Percentiles rank a stretch among this genome's conserved stretches.
Conservation (phyloP, 2,329 filamentous ascomycete species). For the Verticillium dahliae region DNA sequence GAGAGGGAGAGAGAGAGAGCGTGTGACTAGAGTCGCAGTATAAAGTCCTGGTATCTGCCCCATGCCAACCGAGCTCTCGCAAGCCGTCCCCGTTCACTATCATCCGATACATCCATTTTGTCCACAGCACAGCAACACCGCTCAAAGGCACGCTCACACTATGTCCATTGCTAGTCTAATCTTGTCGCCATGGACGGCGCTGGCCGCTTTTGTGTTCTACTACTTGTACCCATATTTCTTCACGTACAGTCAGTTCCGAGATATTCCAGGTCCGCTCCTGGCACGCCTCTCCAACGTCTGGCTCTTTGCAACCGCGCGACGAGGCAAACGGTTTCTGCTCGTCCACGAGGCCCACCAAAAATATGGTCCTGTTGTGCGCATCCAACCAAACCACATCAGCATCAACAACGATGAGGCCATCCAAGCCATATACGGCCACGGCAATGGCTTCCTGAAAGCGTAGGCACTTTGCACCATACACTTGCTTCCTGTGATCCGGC, state of each 20-base stretch:
- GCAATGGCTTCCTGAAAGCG: conserved; percentile 69
- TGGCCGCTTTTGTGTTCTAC: conserved; percentile 3
- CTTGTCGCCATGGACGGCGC: conserved; percentile 9
- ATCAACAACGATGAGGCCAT: conserved; percentile 78
- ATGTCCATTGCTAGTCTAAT: conserved; percentile 8
- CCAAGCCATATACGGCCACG: conserved; percentile 68
- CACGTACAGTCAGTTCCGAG: conserved; percentile 42
- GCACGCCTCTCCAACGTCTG: conserved; percentile 70
- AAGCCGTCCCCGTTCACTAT: not conserved
- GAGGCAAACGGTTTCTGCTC: conserved; percentile 55
- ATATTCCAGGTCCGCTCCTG: conserved; percentile 57
- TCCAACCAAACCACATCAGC: conserved; percentile 79
- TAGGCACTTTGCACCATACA: conserved; percentile 24
- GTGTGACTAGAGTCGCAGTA: no score
- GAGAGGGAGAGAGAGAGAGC: not conserved
- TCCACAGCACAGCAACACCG: not conserved
- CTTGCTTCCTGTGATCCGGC: no score
- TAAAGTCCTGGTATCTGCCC: no score
- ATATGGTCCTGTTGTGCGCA: conserved; percentile 71
- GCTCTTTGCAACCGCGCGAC: conserved; percentile 62
- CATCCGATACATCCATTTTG: not conserved
- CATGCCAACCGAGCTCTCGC: no score
- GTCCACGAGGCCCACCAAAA: conserved; percentile 72
- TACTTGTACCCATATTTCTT: conserved; percentile 50
- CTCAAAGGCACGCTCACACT: not conserved